Evolutionary conservation across 2,329 filamentous ascomycete species (phyloP), one percentile per base, ranked within the genome.

Genomic region (Pseudonectria buxi): DNA sequence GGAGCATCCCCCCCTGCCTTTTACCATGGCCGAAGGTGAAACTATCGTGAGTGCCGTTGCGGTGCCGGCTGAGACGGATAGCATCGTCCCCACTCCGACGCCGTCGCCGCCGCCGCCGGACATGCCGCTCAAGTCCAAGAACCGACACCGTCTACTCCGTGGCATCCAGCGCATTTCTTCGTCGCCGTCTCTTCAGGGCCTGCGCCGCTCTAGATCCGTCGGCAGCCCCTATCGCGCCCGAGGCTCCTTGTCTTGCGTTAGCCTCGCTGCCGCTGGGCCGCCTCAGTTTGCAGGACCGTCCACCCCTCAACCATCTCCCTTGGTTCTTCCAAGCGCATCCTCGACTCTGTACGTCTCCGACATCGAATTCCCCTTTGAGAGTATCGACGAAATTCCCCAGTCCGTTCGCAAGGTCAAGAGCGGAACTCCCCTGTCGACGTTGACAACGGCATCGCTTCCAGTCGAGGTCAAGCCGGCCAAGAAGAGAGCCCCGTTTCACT

Each of bases 141-240:
- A 78, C 35, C 76, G 83, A 30, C 77, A 81, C 50, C 77, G 81
- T 40, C 62, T 94, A 24, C 67, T 94, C 13, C 78, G 80, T 44
- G 78, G 81, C 24, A 71, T 94, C 32, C 82, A 90, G 43, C 81
- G 86, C 39, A 90, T 94, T 53, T 81, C 85, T 10, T 94, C 87
- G 0, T 86, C 82, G 6, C 81, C 84, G 1, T 85, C 83, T 12
- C 64, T 94, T 33, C 69, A 74, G 27, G 74, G 75, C 39, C 60
- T 79, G 35, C 73, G 78, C 37, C 76, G 83, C 40, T 67, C 77
- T 16, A 72, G 79, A 37, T 81, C 86, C 6, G 72, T 76, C 39
- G 81, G 76, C 52, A 83, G 82, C 51, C 77, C 81, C 9, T 81
- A 87, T 69, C 65, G 78, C 45, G 59, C 56, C 26, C 59, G 65